Evolutionary conservation across 768 basidiomycete species (phyloP).

Genomic region (Kwoniella dendrophila): DNA sequence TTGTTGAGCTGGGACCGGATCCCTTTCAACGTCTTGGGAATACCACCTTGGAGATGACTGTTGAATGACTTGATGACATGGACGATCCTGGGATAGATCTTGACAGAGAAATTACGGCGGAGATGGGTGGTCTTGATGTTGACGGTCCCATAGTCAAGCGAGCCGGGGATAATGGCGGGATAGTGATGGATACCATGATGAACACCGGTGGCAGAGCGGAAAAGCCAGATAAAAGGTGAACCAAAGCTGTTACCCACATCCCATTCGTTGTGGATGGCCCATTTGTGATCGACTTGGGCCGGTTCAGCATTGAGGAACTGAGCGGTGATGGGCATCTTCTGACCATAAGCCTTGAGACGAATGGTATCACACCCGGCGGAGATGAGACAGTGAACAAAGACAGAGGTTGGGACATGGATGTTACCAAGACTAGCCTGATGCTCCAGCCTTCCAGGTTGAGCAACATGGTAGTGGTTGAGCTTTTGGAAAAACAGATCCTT

Average conservation of each 20-base stretch:
- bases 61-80: constrained; percentile 43
- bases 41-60: constrained; percentile 25
- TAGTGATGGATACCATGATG: not conserved
- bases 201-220: not conserved
- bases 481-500: constrained; percentile 15
- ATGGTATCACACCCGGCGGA: constrained; percentile 16
- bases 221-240: not conserved
- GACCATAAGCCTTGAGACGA: constrained; percentile 30
- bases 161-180: constrained; percentile 16
- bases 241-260: not conserved
- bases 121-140: constrained; percentile 15
- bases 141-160: constrained; percentile 45
- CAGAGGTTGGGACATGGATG: constrained; percentile 12
- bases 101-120: constrained; percentile 13
- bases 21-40: constrained; percentile 24
- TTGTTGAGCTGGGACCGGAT: too few species aligned
- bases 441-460: constrained; percentile 3
- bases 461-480: constrained; percentile 17
- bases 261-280: not conserved
- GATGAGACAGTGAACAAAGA: constrained; percentile 28
- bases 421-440: constrained; percentile 23
- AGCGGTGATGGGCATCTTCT: constrained; percentile 24
- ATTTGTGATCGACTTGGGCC: constrained; percentile 12
- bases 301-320: constrained; percentile 20
- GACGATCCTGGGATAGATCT: constrained; percentile 34